Evolutionary conservation across 306 rosid genomes (phyloP).

Genomic region (Bauhinia variegata): DNA sequence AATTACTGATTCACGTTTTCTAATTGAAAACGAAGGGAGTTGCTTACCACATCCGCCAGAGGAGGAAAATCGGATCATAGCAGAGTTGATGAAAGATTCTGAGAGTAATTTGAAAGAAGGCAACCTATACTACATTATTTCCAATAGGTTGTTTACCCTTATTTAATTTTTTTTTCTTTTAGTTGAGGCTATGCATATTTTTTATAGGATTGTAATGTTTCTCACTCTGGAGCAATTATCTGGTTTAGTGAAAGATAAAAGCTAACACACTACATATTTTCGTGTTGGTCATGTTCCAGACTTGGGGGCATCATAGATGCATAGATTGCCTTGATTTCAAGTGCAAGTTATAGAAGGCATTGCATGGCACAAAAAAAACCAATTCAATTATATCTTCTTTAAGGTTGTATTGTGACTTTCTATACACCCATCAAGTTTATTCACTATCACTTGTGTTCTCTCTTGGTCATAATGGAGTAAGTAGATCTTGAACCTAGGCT

Average conservation of each 20-base stretch:
- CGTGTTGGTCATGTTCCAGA: slow-evolving; percentile 6
- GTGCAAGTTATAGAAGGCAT: background rate
- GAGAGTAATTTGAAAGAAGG: slow-evolving; percentile 89
- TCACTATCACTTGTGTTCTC: background rate
- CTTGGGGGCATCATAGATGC: background rate
- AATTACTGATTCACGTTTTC: slow-evolving; percentile 69
- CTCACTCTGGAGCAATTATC: background rate
- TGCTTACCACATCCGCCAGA: slow-evolving; percentile 74
- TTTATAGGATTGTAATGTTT: slow-evolving; percentile 18
- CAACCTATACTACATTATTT: slow-evolving; percentile 69
- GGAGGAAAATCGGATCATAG: slow-evolving; percentile 78
- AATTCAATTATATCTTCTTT: too few relatives aligned
- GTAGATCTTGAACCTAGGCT: slow-evolving; percentile 31
- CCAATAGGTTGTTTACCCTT: slow-evolving; percentile 55
- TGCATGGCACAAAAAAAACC: background rate
- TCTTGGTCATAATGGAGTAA: slow-evolving; percentile 7
- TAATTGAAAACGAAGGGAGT: slow-evolving; percentile 68
- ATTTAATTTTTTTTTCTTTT: background rate
- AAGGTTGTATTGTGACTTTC: slow-evolving; percentile 9
- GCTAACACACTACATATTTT: background rate
- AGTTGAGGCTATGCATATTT: slow-evolving; percentile 7
- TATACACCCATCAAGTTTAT: background rate
- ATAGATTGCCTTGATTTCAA: background rate
- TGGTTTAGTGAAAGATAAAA: background rate
- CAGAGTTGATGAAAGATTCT: slow-evolving; percentile 61